phyloP scores from a whole-genome alignment of 306 rosid genomes.

The Trichosanthes cucumerina region DNA sequence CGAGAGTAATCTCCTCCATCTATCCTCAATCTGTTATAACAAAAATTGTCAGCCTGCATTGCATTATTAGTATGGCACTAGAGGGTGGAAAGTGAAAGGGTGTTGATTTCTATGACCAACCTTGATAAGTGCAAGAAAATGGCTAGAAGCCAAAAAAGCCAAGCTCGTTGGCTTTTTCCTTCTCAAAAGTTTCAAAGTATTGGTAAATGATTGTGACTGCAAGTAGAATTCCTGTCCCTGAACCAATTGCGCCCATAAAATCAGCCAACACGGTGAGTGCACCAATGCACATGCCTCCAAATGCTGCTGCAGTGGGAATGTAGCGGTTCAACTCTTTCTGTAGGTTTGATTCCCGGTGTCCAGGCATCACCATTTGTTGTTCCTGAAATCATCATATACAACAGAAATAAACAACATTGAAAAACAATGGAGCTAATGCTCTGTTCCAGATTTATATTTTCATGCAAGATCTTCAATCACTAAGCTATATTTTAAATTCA shows the following conservation, averaged over 20 bases:
- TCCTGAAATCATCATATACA: constrained; percentile 38
- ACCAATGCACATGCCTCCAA: constrained; percentile 87
- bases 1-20: background rate
- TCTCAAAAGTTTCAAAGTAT: constrained; percentile 84
- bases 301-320: constrained; percentile 91
- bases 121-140: background rate
- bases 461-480: background rate
- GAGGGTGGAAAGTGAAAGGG: background rate
- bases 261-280: constrained; percentile 89
- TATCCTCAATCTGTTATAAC: background rate
- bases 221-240: constrained; percentile 80
- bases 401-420: background rate
- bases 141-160: constrained; percentile 80
- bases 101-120: background rate
- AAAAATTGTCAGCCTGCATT: background rate
- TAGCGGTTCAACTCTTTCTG: constrained; percentile 82
- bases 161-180: constrained; percentile 83
- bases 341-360: constrained; percentile 80
- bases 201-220: constrained; percentile 91
- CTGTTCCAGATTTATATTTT: background rate
- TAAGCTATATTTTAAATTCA: background rate
- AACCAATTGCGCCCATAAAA: constrained; percentile 94
- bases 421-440: background rate
- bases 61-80: background rate
- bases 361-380: constrained; percentile 98